Evolutionary conservation across 164 flowering plant species (phyloP).

Genomic region (Aristolochia californica): DNA sequence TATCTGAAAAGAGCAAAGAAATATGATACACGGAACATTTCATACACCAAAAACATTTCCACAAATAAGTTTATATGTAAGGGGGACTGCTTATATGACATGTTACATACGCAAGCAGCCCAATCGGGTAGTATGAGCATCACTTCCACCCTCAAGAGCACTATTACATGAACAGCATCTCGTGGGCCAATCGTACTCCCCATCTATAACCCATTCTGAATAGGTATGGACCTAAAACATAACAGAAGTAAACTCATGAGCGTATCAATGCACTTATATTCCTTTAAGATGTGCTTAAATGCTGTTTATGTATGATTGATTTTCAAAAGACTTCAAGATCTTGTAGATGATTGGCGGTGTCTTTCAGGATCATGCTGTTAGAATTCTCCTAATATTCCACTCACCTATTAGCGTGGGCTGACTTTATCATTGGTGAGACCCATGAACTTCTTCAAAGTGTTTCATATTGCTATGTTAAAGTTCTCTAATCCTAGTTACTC

Average conservation of each 20-base stretch:
- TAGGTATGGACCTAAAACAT: constrained; percentile 66
- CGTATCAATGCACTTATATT: too few relatives aligned
- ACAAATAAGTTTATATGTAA: background rate
- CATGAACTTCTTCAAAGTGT: too few relatives aligned
- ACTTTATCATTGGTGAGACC: too few relatives aligned
- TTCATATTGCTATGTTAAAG: too few relatives aligned
- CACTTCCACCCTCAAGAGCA: constrained; percentile 51
- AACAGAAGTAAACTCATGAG: constrained; percentile 9
- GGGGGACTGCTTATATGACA: background rate
- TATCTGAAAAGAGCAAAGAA: constrained; percentile 40
- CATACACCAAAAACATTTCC: constrained; percentile 1
- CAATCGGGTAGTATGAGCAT: constrained; percentile 69
- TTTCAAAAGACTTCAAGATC: too few relatives aligned
- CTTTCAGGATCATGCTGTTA: too few relatives aligned
- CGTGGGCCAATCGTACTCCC: constrained; percentile 98
- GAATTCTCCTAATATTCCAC: too few relatives aligned
- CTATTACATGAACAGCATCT: constrained; percentile 69
- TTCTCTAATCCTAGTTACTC: too few relatives aligned
- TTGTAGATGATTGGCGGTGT: too few relatives aligned
- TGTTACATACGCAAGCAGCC: constrained; percentile 94
- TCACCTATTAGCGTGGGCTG: too few relatives aligned
- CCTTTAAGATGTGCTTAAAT: too few relatives aligned
- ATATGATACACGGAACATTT: background rate
- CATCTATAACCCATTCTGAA: constrained; percentile 99
- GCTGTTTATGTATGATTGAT: too few relatives aligned